A percentile compares a stretch with the other conserved stretches of the same genome.
Conservation (phyloP, 169 alveolate genomes). For the Eimeria sp. region DNA sequence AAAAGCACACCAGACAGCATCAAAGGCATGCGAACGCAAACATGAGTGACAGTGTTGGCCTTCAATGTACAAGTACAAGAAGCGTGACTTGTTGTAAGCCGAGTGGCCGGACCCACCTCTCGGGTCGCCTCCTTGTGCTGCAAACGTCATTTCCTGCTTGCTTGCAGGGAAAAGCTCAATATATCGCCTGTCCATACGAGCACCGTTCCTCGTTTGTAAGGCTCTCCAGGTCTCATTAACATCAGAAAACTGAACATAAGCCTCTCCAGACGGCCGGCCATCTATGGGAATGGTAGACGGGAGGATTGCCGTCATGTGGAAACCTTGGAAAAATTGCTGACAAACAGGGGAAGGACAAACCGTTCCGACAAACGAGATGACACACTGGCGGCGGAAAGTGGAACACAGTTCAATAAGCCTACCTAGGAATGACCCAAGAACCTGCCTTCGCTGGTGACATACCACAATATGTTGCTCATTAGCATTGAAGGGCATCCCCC, state of each 20-base stretch:
- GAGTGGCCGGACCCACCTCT: constrained; percentile 74
- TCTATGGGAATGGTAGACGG: constrained; percentile 85
- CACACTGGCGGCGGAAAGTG: background rate
- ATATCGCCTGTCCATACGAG: constrained; percentile 83
- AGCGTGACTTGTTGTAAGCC: background rate
- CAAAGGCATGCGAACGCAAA: background rate
- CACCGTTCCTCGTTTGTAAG: constrained; percentile 80
- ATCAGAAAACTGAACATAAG: constrained; percentile 84
- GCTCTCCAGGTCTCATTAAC: constrained; percentile 85
- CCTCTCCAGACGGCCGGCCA: constrained; percentile 88
- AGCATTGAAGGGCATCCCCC: constrained; percentile 88
- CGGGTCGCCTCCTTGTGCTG: constrained; percentile 87
- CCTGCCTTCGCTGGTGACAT: constrained; percentile 3
- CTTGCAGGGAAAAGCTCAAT: constrained; percentile 86
- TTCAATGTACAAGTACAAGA: background rate
- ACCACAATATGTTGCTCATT: constrained; percentile 87
- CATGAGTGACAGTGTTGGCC: background rate
- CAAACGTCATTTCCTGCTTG: constrained; percentile 86
- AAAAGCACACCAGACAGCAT: background rate
- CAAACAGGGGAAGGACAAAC: background rate
- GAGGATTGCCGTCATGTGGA: constrained; percentile 84
- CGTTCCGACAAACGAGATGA: background rate
- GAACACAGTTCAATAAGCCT: background rate
- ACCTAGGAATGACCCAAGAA: background rate
- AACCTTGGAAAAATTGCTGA: constrained; percentile 85